Evolutionary conservation across 352 stramenopile genomes (phyloP).

Genomic region (Phytophthora citricola): DNA sequence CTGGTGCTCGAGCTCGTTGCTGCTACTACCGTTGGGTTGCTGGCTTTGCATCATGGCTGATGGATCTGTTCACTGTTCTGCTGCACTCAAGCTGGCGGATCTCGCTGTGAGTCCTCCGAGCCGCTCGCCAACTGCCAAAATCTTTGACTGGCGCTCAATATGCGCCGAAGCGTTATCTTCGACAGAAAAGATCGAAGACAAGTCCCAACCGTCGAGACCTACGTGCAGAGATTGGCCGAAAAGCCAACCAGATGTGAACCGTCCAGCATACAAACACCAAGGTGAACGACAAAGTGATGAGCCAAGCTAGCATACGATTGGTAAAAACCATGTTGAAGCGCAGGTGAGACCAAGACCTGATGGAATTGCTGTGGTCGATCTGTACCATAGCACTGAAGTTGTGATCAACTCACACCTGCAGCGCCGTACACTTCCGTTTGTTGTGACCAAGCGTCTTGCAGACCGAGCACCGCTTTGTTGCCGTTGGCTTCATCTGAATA

Average conservation of each 20-base stretch:
- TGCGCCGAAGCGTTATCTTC: conserved; percentile 54
- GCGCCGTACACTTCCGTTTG: conserved; percentile 43
- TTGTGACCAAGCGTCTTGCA: conserved; percentile 57
- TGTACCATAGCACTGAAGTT: background rate
- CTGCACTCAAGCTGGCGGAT: conserved; percentile 33
- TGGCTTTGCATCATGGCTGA: conserved; percentile 24
- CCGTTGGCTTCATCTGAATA: conserved; percentile 42
- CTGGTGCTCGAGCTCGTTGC: conserved; percentile 9
- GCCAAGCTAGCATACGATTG: conserved; percentile 5
- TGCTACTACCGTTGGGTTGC: background rate
- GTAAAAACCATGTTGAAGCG: conserved; percentile 32
- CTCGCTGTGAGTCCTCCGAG: conserved; percentile 25
- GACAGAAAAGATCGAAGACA: conserved; percentile 58
- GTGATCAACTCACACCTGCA: conserved; percentile 16
- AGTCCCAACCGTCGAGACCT: conserved; percentile 30
- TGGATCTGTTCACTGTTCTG: conserved; percentile 14
- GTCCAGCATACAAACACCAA: conserved; percentile 30
- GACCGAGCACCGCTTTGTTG: conserved; percentile 44
- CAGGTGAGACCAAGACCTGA: too few species aligned
- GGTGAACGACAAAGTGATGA: conserved; percentile 8
- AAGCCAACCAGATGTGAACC: conserved; percentile 6
- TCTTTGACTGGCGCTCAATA: conserved; percentile 54
- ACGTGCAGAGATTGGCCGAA: conserved; percentile 28
- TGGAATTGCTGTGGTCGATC: too few species aligned
- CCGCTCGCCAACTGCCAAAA: conserved; percentile 54